Conservation (phyloP, 805 yeast species). For the Kazachstania africana region DNA sequence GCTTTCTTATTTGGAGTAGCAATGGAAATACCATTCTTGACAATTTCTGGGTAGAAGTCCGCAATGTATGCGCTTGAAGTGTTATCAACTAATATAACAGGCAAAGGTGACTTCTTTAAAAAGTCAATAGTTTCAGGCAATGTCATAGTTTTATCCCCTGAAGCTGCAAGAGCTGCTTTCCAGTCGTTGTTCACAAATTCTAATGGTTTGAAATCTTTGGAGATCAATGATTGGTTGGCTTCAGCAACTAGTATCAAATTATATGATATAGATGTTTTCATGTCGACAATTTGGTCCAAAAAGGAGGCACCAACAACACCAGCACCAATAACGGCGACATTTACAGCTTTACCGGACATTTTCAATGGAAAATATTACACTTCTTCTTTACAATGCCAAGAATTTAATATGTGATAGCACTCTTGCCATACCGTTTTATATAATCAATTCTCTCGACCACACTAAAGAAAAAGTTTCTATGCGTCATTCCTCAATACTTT, state of each 20-base stretch:
- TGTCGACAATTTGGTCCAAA: conserved; percentile 60
- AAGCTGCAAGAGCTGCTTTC: conserved; percentile 35
- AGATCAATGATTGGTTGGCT: conserved; percentile 55
- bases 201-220: conserved; percentile 61
- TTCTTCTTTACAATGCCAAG: too few species aligned
- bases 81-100: conserved; percentile 85
- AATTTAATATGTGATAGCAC: too few species aligned
- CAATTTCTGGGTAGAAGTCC: conserved; percentile 59
- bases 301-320: conserved; percentile 95
- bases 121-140: conserved; percentile 48
- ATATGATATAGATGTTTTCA: conserved; percentile 53
- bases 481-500: too few species aligned
- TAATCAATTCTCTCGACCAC: too few species aligned
- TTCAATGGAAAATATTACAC: too few species aligned
- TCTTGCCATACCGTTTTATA: too few species aligned
- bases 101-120: conserved; percentile 54
- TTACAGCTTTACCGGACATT: conserved; percentile 41
- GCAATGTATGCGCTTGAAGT: conserved; percentile 80
- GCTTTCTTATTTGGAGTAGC: conserved; percentile 99
- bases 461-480: too few species aligned
- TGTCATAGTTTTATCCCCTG: conserved; percentile 36
- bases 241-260: conserved; percentile 75
- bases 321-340: conserved; percentile 68
- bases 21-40: conserved; percentile 71
- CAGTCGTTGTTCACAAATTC: conserved; percentile 42